A percentile compares a stretch with the other conserved stretches of the same genome.
Evolutionary conservation across 1,284 basidiomycete species (phyloP).

Genomic region (Phenoliferia sp.): DNA sequence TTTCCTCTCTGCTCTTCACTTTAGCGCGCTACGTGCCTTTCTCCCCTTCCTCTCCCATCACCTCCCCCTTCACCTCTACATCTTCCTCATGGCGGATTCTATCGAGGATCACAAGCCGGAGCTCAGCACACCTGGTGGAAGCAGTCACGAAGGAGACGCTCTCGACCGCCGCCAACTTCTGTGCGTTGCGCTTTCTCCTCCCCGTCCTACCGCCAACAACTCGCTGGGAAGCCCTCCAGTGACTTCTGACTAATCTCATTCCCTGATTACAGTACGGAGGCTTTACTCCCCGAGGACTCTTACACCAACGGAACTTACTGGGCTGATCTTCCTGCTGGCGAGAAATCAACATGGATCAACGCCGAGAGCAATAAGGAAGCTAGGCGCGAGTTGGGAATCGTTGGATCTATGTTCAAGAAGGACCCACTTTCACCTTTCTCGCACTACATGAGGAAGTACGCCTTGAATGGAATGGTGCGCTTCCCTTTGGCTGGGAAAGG

Average conservation of each 20-base stretch:
- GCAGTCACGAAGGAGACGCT: no score
- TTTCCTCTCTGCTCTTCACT: no score
- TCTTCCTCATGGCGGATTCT: neutral
- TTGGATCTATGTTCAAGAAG: constrained; percentile 50
- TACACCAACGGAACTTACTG: constrained; percentile 39
- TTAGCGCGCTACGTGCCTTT: no score
- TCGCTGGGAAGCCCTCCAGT: neutral
- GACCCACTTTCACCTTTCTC: constrained; percentile 47
- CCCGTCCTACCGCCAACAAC: neutral
- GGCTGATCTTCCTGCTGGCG: constrained; percentile 41
- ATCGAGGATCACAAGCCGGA: neutral
- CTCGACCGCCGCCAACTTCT: neutral
- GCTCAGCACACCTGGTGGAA: neutral
- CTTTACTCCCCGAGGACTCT: constrained; percentile 33
- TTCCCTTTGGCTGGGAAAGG: no score
- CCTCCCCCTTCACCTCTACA: no score
- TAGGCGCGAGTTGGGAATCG: constrained; percentile 45
- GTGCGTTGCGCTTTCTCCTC: neutral
- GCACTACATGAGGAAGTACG: constrained; percentile 50
- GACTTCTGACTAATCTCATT: neutral
- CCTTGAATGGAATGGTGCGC: constrained; percentile 38
- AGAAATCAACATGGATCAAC: constrained; percentile 45
- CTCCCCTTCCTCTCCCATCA: no score
- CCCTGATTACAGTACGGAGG: neutral
- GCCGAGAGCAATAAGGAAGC: constrained; percentile 46